Conservation (phyloP, 1,139 yeast genomes). For the Magnusiomyces tetraspermus region DNA sequence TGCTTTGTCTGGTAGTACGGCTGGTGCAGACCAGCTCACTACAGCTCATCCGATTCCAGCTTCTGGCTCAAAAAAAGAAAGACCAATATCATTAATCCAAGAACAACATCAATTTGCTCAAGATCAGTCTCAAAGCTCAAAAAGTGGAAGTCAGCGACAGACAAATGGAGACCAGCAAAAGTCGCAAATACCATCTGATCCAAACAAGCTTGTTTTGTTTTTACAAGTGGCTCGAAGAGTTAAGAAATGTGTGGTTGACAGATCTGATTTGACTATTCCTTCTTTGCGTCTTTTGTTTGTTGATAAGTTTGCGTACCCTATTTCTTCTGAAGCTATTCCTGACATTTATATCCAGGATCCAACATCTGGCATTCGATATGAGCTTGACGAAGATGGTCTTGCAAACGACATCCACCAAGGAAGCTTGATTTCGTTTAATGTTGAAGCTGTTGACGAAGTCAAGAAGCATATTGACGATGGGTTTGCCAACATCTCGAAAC, state of each 20-base stretch:
- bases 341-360: constrained; percentile 69
- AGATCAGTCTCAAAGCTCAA: too few relatives aligned
- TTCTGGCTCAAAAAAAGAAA: neutral
- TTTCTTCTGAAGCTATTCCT: constrained; percentile 57
- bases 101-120: neutral
- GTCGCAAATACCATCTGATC: neutral
- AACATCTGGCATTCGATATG: constrained; percentile 54
- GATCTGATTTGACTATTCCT: constrained; percentile 48
- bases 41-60: neutral
- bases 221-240: constrained; percentile 50
- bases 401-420: constrained; percentile 49
- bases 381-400: constrained; percentile 62
- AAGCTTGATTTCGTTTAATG: constrained; percentile 48
- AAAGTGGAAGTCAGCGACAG: neutral
- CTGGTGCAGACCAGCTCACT: neutral
- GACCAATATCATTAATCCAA: constrained; percentile 1
- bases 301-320: constrained; percentile 65
- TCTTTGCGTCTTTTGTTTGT: constrained; percentile 66
- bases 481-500: constrained; percentile 24
- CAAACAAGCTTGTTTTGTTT: constrained; percentile 36
- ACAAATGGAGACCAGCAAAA: constrained; percentile 1
- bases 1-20: neutral
- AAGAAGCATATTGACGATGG: constrained; percentile 30
- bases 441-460: constrained; percentile 30
- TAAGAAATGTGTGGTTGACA: constrained; percentile 47